Percentiles rank a stretch among this genome's conserved stretches.
Evolutionary conservation across 2,329 filamentous ascomycete genomes (phyloP).

Genomic region (Myriosclerotinia curreyana): DNA sequence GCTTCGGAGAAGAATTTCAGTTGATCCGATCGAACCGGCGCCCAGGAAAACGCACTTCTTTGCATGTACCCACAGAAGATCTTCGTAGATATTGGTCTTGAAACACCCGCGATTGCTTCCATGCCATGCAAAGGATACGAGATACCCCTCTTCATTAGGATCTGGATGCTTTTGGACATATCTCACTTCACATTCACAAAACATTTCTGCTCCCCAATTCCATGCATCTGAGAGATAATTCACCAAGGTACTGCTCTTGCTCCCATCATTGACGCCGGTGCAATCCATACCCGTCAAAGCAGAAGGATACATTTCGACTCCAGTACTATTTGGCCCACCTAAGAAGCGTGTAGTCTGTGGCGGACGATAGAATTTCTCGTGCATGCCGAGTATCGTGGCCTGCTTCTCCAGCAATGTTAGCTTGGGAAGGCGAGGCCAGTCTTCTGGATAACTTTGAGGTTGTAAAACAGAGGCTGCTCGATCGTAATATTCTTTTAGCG

Average conservation of each 20-base stretch:
- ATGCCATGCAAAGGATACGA: slow-evolving; percentile 64
- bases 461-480: slow-evolving; percentile 56
- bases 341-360: slow-evolving; percentile 62
- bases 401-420: slow-evolving; percentile 56
- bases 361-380: slow-evolving; percentile 53
- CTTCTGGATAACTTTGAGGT: slow-evolving; percentile 55
- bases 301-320: slow-evolving; percentile 61
- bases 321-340: slow-evolving; percentile 59
- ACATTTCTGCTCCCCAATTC: slow-evolving; percentile 71
- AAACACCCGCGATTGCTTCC: slow-evolving; percentile 56
- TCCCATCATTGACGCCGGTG: slow-evolving; percentile 65
- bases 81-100: slow-evolving; percentile 52
- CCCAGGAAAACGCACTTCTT: slow-evolving; percentile 64
- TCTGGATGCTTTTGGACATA: slow-evolving; percentile 54
- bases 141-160: slow-evolving; percentile 51
- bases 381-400: slow-evolving; percentile 50
- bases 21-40: slow-evolving; percentile 62
- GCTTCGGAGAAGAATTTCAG: slow-evolving; percentile 62
- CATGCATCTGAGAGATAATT: slow-evolving; percentile 68
- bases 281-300: slow-evolving; percentile 59
- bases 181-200: slow-evolving; percentile 65
- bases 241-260: slow-evolving; percentile 62
- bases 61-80: slow-evolving; percentile 66
- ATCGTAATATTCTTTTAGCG: slow-evolving; percentile 54
- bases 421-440: slow-evolving; percentile 58